Conservation (phyloP, 345 rosid genomes). For the Eucalyptus marginata region DNA sequence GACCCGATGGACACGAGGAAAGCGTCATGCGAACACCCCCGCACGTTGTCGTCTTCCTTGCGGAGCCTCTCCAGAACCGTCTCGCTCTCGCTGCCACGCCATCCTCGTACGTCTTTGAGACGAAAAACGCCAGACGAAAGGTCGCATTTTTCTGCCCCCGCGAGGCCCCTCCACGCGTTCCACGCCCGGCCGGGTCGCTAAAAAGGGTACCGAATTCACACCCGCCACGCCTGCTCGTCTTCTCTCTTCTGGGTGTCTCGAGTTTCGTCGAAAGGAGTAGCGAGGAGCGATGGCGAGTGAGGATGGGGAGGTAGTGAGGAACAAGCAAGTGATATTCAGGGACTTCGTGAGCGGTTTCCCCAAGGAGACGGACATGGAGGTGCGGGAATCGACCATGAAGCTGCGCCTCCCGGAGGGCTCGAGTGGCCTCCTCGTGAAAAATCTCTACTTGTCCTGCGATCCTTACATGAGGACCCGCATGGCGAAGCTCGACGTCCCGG, state of each 20-base stretch:
- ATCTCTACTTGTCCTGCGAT: neutral
- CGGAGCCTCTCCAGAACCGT: neutral
- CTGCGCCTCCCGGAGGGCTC: neutral
- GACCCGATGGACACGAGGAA: no score
- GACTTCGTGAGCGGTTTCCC: constrained; percentile 31
- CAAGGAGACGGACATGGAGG: constrained; percentile 23
- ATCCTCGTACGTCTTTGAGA: no score
- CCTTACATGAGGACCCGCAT: neutral
- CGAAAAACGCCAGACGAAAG: neutral
- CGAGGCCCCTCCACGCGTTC: neutral
- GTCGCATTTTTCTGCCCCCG: neutral
- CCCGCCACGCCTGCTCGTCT: neutral
- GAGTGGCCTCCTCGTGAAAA: neutral
- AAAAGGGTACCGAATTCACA: neutral
- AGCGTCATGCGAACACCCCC: no score
- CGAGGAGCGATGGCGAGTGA: neutral
- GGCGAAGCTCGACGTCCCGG: neutral
- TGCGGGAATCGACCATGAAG: neutral
- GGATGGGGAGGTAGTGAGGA: neutral
- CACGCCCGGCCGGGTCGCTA: neutral
- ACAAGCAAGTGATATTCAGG: constrained; percentile 31
- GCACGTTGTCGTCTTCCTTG: neutral
- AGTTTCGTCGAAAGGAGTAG: neutral
- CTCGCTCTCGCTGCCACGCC: neutral
- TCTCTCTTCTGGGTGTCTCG: neutral